phyloP scores from a whole-genome alignment of 1,139 yeast species.

The Nakaseomyces bracarensis region DNA sequence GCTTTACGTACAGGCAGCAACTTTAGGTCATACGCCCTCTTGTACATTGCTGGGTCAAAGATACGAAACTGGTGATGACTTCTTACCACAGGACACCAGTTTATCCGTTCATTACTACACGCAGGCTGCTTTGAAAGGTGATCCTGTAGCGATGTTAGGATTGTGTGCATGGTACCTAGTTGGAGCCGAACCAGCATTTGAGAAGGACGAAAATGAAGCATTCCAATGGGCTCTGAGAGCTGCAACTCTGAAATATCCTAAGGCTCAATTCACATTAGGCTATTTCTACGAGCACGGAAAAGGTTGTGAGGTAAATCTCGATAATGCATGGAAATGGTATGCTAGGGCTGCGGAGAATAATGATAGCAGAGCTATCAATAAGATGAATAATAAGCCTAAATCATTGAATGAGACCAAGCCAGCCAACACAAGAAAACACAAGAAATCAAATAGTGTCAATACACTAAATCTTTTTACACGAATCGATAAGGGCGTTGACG shows the following conservation, averaged over 20 bases:
- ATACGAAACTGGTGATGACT: conserved; percentile 72
- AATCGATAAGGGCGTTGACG: conserved; percentile 1
- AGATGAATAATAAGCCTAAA: conserved; percentile 16
- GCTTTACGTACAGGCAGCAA: conserved; percentile 81
- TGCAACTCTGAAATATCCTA: conserved; percentile 62
- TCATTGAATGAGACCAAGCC: conserved; percentile 3
- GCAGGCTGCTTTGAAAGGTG: conserved; percentile 82
- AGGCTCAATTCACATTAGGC: conserved; percentile 83
- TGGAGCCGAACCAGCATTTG: conserved; percentile 77
- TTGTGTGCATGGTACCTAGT: conserved; percentile 95
- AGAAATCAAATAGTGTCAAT: conserved; percentile 11
- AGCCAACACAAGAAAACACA: conserved; percentile 6
- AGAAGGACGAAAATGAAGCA: conserved; percentile 75
- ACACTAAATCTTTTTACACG: conserved; percentile 13
- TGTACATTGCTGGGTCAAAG: conserved; percentile 73
- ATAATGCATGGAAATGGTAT: conserved; percentile 68
- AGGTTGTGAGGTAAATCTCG: conserved; percentile 59
- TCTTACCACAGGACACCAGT: conserved; percentile 74
- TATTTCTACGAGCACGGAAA: conserved; percentile 81
- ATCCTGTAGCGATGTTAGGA: conserved; percentile 83
- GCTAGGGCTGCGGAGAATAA: conserved; percentile 65
- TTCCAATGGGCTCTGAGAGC: conserved; percentile 92
- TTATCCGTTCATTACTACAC: conserved; percentile 89
- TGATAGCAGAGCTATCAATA: conserved; percentile 52
- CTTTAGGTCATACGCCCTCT: conserved; percentile 75